These are phyloP conservation scores for Misopates orontium DNA, from an alignment of 257 asterid species.

Conservation along the genomic window DNA sequence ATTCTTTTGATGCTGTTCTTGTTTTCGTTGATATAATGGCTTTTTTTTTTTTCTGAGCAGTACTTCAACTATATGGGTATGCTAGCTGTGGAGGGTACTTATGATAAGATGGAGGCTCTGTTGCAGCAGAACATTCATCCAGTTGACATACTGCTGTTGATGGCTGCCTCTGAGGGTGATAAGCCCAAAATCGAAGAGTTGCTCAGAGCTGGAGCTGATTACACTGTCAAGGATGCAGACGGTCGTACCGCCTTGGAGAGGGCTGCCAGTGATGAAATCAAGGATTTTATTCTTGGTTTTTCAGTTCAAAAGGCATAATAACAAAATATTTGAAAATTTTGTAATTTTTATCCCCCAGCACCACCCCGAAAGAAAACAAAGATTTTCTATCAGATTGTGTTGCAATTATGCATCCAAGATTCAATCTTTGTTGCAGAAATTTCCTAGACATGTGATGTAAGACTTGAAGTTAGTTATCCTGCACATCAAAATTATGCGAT, in stretches of 20 bases:
- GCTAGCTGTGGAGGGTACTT: constrained; percentile 96
- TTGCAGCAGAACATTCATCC: constrained; percentile 86
- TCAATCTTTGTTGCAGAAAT: too few species aligned
- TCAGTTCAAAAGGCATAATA: constrained; percentile 72
- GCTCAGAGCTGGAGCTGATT: constrained; percentile 85
- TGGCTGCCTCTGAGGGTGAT: constrained; percentile 91
- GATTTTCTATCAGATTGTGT: too few species aligned
- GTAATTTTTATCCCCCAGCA: too few species aligned
- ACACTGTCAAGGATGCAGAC: constrained; percentile 67
- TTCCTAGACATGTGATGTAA: too few species aligned
- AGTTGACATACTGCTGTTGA: constrained; percentile 71
- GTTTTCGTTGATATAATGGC: constrained; percentile 2
- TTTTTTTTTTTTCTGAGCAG: constrained; percentile 31
- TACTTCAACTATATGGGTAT: constrained; percentile 99
- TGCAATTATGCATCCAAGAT: too few species aligned
- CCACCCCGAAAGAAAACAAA: too few species aligned
- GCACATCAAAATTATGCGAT: too few species aligned
- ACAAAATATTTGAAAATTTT: background rate
- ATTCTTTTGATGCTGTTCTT: background rate
- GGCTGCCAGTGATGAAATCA: constrained; percentile 69
- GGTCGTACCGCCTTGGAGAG: constrained; percentile 85
- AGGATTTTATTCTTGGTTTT: constrained; percentile 56
- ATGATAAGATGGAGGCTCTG: constrained; percentile 89
- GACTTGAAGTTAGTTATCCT: too few species aligned
- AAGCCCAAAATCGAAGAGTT: constrained; percentile 85